These are phyloP conservation scores for Petrea volubilis DNA, from an alignment of 257 asterid species.

Conservation along the genomic window DNA sequence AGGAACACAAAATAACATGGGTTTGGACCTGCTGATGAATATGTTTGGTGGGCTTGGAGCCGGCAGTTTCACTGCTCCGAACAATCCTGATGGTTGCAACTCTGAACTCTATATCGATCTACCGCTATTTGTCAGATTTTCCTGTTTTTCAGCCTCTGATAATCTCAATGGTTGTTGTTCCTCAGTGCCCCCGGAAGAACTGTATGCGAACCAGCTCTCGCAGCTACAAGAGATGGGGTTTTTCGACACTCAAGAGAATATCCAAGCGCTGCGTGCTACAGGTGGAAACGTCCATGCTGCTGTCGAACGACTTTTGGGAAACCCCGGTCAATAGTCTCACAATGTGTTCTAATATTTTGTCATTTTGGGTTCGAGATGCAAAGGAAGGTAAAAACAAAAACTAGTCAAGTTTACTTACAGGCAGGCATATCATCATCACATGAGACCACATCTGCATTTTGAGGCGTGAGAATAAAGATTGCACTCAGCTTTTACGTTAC, in stretches of 20 bases:
- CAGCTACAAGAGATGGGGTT: constrained; percentile 71
- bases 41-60: constrained; percentile 73
- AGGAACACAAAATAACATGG: constrained; percentile 49
- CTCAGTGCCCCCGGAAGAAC: constrained; percentile 57
- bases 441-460: constrained; percentile 28
- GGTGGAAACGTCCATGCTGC: constrained; percentile 64
- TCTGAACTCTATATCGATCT: neutral
- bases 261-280: constrained; percentile 57
- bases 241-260: constrained; percentile 53
- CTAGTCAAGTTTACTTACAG: constrained; percentile 32
- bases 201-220: constrained; percentile 54
- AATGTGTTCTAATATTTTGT: neutral
- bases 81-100: constrained; percentile 40
- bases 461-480: constrained; percentile 38
- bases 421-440: constrained; percentile 33
- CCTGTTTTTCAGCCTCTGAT: neutral
- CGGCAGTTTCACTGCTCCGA: constrained; percentile 47
- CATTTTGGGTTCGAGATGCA: neutral
- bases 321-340: constrained; percentile 38
- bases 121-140: neutral
- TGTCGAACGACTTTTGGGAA: constrained; percentile 58
- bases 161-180: constrained; percentile 6
- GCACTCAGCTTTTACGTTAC: constrained; percentile 17
- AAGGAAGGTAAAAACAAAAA: constrained; percentile 31
- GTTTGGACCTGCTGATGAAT: constrained; percentile 58